Evolutionary conservation across 2,329 filamentous ascomycete species (phyloP), one percentile per base, ranked within the genome.

Genomic region (Ophiostoma sp.): DNA sequence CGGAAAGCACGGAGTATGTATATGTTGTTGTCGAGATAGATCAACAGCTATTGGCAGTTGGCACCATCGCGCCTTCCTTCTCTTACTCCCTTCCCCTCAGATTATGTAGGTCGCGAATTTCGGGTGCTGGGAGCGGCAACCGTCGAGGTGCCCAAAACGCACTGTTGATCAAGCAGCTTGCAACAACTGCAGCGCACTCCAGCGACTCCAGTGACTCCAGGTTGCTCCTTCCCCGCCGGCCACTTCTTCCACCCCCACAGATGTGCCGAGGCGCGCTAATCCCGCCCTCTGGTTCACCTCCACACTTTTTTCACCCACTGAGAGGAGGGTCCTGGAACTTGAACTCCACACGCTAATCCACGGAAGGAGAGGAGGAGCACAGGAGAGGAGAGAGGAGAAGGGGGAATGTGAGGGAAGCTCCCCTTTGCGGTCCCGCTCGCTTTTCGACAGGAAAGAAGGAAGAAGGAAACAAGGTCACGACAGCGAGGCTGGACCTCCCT

Each of bases 181-280:
- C n/a, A n/a, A n/a, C n/a, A n/a, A n/a, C 48, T n/a, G 4, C 48
- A 36, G 9, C 57, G 11, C 31, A 28, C 45, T 33, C 31, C 28
- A 2, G 25, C 50, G 9, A 57, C 5, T 36, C 6, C 36, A 45
- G 28, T 28, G 28, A 3, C 12, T 28, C 28, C 55, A 55, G 28
- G 55, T 17, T 28, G 52, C 50, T 28, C n/a, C 36, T 50, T 61
- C 33, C 69, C 33, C 52, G 31, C 69, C 22, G 25, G n/a, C 11
- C 33, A 17, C 8, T 8, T 8, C 33, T 8, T 36, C 33, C 33
- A 3, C 8, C 55, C 25, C 39, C 33, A 31, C 50, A 48, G 42
- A 71, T 19, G 17, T 61, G 55, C 69, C 69, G 69, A 71, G 69
- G 55, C 55, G 69, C 69, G 52, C 69, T 63, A 48, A 48, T 71